Percentiles rank a stretch among this genome's conserved stretches.
These are phyloP conservation scores for Agapanthus africanus DNA, from an alignment of 106 monocot species.

Conservation along the genomic window DNA sequence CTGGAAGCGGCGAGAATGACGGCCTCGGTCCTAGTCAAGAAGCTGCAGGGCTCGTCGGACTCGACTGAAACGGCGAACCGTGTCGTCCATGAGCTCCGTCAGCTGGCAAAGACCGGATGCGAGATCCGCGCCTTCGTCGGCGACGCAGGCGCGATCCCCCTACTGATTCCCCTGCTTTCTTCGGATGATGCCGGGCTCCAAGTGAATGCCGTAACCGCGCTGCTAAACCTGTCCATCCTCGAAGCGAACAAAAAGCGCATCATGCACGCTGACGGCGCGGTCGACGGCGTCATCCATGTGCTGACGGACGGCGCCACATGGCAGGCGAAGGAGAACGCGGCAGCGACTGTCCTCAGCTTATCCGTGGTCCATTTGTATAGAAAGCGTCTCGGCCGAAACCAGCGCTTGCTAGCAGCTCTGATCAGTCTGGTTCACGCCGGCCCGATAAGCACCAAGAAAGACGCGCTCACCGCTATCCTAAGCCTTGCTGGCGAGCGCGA, in stretches of 20 bases:
- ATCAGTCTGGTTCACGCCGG: constrained; percentile 35
- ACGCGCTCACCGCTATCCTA: constrained; percentile 52
- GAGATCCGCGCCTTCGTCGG: constrained; percentile 66
- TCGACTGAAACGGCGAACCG: constrained; percentile 36
- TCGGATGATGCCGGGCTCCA: constrained; percentile 44
- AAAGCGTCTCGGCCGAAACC: constrained; percentile 38
- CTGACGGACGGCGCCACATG: constrained; percentile 46
- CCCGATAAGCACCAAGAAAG: constrained; percentile 45
- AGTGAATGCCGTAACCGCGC: constrained; percentile 70
- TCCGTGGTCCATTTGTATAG: constrained; percentile 53
- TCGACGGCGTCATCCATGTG: constrained; percentile 39
- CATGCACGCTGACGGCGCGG: constrained; percentile 54
- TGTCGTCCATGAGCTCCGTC: constrained; percentile 74
- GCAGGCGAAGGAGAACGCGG: constrained; percentile 80
- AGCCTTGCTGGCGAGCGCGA: constrained; percentile 63
- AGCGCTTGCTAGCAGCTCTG: constrained; percentile 26
- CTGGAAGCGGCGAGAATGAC: constrained; percentile 77
- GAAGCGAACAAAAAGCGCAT: constrained; percentile 68
- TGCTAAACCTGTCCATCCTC: constrained; percentile 83
- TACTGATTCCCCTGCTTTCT: constrained; percentile 51
- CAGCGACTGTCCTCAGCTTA: constrained; percentile 45
- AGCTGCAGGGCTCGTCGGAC: constrained; percentile 25
- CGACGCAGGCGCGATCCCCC: constrained; percentile 66
- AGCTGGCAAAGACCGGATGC: constrained; percentile 39
- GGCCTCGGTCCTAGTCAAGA: constrained; percentile 54